Conservation (phyloP, 2,329 filamentous ascomycete genomes). For the Exutisphaerella laricina region DNA sequence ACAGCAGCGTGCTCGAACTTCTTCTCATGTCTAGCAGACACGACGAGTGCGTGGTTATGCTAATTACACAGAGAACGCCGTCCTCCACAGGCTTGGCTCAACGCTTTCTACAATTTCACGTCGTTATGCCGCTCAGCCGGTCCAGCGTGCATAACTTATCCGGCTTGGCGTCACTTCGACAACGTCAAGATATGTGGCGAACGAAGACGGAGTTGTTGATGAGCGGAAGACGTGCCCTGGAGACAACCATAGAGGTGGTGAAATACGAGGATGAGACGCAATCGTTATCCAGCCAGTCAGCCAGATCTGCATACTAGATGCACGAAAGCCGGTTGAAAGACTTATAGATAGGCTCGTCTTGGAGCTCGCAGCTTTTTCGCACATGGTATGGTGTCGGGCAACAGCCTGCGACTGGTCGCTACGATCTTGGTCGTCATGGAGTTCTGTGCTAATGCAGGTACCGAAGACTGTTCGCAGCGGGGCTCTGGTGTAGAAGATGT, state of each 20-base stretch:
- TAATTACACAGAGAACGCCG: conserved; percentile 5
- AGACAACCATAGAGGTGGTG: too few species aligned
- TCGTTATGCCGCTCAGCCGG: conserved; percentile 3
- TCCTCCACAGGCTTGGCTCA: conserved; percentile 3
- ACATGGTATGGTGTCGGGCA: conserved; percentile 3
- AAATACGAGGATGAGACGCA: conserved; percentile 2
- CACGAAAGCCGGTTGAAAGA: neutral
- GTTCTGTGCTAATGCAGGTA: conserved; percentile 8
- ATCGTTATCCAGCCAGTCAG: conserved; percentile 1
- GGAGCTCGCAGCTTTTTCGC: conserved; percentile 2
- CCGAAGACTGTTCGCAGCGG: conserved; percentile 2
- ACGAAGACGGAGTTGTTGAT: too few species aligned
- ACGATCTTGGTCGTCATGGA: conserved; percentile 3
- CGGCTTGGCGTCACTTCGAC: neutral
- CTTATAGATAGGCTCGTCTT: conserved; percentile 4
- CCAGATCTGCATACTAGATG: neutral
- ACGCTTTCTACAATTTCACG: conserved; percentile 3
- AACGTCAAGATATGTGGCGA: conserved; percentile 3
- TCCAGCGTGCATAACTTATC: too few species aligned
- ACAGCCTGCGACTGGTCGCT: conserved; percentile 4
- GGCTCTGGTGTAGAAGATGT: neutral
- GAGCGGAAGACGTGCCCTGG: too few species aligned
- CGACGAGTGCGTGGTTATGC: conserved; percentile 8
- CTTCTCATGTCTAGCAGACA: neutral
- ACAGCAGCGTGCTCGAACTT: neutral